Conservation (phyloP, 345 rosid species). For the Salix suchowensis region DNA sequence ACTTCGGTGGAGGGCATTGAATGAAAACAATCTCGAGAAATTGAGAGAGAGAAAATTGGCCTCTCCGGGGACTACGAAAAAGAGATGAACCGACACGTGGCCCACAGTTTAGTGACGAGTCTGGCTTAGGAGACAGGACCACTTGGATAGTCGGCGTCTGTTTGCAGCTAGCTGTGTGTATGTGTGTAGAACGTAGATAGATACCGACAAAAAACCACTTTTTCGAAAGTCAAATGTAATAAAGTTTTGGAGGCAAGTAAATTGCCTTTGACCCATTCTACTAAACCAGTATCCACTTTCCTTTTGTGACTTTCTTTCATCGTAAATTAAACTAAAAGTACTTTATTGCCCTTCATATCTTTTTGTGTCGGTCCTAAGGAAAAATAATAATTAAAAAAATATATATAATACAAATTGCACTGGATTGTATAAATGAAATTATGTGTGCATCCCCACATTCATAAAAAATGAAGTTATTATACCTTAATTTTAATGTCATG, state of each 20-base stretch:
- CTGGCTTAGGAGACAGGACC: constrained; percentile 35
- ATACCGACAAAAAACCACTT: constrained; percentile 53
- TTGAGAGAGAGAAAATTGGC: neutral
- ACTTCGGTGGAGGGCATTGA: neutral
- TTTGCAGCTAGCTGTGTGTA: constrained; percentile 13
- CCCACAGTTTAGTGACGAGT: constrained; percentile 17
- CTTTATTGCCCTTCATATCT: neutral
- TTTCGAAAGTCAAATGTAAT: constrained; percentile 12
- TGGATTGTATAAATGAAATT: too few species aligned
- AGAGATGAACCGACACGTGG: constrained; percentile 32
- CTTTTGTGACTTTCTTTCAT: neutral
- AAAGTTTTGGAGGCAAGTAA: neutral
- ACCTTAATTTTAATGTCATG: too few species aligned
- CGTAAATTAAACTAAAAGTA: neutral
- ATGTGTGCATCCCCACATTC: too few species aligned
- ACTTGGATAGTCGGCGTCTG: constrained; percentile 46
- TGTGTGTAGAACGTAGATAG: neutral
- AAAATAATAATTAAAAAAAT: too few species aligned
- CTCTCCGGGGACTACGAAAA: neutral
- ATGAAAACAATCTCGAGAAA: constrained; percentile 18
- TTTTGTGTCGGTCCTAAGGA: neutral
- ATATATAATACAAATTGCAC: too few species aligned
- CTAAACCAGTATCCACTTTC: neutral
- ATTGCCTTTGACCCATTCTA: neutral
- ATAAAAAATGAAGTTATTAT: too few species aligned